A percentile compares a stretch with the other conserved stretches of the same genome.
Conservation (phyloP, 805 yeast genomes). For the Priceomyces haplophilus region DNA sequence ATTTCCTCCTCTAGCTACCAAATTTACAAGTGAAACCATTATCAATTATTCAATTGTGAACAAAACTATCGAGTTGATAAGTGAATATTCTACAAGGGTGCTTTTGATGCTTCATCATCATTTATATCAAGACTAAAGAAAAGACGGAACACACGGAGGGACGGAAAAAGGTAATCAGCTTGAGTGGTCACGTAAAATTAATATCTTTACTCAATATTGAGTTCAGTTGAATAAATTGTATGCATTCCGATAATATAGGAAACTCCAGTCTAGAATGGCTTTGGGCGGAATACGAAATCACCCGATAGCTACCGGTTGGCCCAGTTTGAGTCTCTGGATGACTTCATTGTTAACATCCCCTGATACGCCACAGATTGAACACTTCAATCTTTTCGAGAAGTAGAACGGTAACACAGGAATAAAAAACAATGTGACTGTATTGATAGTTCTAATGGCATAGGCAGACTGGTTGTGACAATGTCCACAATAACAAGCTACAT, state of each 20-base stretch:
- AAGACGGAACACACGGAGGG: not conserved
- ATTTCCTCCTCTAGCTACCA: conserved; percentile 22
- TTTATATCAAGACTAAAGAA: no score
- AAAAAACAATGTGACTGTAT: conserved; percentile 53
- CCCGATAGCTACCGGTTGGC: conserved; percentile 36
- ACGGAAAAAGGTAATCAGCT: not conserved
- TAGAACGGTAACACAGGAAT: conserved; percentile 53
- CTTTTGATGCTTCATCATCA: no score
- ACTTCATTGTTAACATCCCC: conserved; percentile 26
- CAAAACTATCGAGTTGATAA: not conserved
- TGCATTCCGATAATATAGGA: not conserved
- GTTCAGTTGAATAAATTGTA: not conserved
- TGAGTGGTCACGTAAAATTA: not conserved
- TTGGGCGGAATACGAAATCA: conserved; percentile 2
- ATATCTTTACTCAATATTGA: not conserved
- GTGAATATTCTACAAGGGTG: no score
- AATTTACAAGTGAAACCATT: conserved; percentile 6
- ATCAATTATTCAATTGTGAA: not conserved
- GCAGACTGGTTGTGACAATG: conserved; percentile 59
- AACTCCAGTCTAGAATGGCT: not conserved
- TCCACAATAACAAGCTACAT: conserved; percentile 46
- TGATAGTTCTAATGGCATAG: conserved; percentile 48
- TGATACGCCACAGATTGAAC: conserved; percentile 49
- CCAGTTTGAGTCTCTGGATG: conserved; percentile 23
- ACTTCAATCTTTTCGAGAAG: conserved; percentile 49